A percentile compares a stretch with the other conserved stretches of the same genome.
These are phyloP conservation scores for Kazachstania psychrophila DNA, from an alignment of 805 yeast species.

Conservation along the genomic window DNA sequence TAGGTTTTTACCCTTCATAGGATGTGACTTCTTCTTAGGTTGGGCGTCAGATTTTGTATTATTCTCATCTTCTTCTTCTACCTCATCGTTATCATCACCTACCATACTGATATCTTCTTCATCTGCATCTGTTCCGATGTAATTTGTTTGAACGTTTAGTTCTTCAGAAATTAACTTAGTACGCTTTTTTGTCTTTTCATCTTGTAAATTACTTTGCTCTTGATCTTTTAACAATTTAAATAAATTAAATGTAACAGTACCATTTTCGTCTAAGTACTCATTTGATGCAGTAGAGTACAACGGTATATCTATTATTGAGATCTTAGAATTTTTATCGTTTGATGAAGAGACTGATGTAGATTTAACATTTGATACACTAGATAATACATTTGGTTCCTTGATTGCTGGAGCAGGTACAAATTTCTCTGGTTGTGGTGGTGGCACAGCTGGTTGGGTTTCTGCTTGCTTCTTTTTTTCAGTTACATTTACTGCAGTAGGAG, in stretches of 20 bases:
- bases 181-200: conserved; percentile 3
- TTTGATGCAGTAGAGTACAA: conserved; percentile 18
- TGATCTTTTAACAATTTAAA: conserved; percentile 10
- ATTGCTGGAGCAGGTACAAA: conserved; percentile 18
- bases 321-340: conserved; percentile 14
- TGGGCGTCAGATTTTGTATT: conserved; percentile 9
- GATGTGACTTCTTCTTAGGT: conserved; percentile 28
- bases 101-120: conserved; percentile 15
- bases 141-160: conserved; percentile 7
- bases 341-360: too few species aligned
- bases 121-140: conserved; percentile 17
- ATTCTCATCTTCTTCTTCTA: conserved; percentile 14
- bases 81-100: conserved; percentile 19
- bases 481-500: conserved; percentile 1
- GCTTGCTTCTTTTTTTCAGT: conserved; percentile 5
- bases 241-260: conserved; percentile 27
- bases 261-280: conserved; percentile 30
- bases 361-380: conserved; percentile 12
- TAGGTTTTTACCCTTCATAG: conserved; percentile 51
- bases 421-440: conserved; percentile 15
- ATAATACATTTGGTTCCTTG: conserved; percentile 17
- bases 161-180: conserved; percentile 2
- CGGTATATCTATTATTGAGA: conserved; percentile 25
- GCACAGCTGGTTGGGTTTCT: background rate
- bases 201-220: conserved; percentile 1